Evolutionary conservation across 208 protist species (phyloP).

Genomic region (Trypanosoma avium): DNA sequence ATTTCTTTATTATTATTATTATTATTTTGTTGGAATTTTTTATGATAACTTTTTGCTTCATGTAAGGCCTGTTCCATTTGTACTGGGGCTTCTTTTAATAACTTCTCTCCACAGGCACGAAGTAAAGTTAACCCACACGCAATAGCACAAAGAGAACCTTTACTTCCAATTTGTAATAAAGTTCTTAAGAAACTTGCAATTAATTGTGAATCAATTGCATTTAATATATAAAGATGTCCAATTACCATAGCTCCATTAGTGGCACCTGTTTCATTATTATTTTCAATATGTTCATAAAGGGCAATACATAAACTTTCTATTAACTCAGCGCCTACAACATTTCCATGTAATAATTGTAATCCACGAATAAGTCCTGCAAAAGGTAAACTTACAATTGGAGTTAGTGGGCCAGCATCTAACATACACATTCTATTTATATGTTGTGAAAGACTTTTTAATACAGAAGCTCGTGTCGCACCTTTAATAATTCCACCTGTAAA

Average conservation of each 20-base stretch:
- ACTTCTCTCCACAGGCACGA: slow-evolving; percentile 75
- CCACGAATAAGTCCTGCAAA: slow-evolving; percentile 77
- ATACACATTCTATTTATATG: slow-evolving; percentile 61
- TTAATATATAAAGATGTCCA: slow-evolving; percentile 69
- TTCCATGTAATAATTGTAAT: slow-evolving; percentile 73
- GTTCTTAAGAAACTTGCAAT: slow-evolving; percentile 52
- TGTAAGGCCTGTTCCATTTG: slow-evolving; percentile 56
- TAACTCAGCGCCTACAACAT: slow-evolving; percentile 62
- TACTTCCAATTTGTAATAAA: slow-evolving; percentile 33
- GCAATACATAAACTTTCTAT: slow-evolving; percentile 49
- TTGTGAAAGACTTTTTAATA: slow-evolving; percentile 50
- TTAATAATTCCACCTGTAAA: slow-evolving; percentile 34
- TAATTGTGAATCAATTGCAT: slow-evolving; percentile 63
- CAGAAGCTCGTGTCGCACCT: slow-evolving; percentile 48
- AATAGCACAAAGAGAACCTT: slow-evolving; percentile 40
- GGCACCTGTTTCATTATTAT: slow-evolving; percentile 49
- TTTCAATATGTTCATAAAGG: slow-evolving; percentile 48
- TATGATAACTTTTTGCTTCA: slow-evolving; percentile 31
- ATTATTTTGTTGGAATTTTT: slow-evolving; percentile 19
- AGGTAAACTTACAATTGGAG: slow-evolving; percentile 55
- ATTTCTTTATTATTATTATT: no score
- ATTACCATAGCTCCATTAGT: slow-evolving; percentile 66
- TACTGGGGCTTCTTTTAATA: slow-evolving; percentile 69
- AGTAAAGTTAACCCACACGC: slow-evolving; percentile 64
- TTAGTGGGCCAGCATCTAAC: slow-evolving; percentile 54